phyloP scores from a whole-genome alignment of 768 basidiomycete species.

The Podaxis pistillaris region DNA sequence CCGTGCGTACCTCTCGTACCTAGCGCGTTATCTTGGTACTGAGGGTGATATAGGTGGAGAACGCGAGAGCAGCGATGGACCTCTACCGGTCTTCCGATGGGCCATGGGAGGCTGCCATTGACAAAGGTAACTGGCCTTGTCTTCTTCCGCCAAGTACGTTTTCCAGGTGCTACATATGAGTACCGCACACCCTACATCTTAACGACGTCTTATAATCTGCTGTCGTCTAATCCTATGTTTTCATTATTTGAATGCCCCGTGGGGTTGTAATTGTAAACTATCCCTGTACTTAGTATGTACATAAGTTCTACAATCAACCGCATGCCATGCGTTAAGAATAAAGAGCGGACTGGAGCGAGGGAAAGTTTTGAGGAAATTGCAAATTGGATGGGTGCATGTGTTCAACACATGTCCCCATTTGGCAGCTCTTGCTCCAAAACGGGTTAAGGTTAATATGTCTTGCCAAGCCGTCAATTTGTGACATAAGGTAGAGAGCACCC shows the following conservation, averaged over 20 bases:
- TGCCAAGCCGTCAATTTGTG: background rate
- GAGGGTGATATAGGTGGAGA: constrained; percentile 58
- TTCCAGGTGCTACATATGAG: constrained; percentile 72
- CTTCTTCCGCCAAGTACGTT: constrained; percentile 75
- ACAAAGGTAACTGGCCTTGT: constrained; percentile 69
- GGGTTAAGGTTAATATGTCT: constrained; percentile 20
- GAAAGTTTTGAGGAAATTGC: background rate
- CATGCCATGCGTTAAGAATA: background rate
- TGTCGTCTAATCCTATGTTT: constrained; percentile 8
- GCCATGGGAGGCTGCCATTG: constrained; percentile 67
- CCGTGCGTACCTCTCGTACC: constrained; percentile 47
- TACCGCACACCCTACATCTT: background rate
- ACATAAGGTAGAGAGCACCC: background rate
- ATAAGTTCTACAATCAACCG: background rate
- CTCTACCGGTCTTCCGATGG: constrained; percentile 54
- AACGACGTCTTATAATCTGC: constrained; percentile 4
- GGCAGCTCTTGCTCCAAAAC: constrained; percentile 33
- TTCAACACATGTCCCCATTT: constrained; percentile 23
- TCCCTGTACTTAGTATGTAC: background rate
- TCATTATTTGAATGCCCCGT: background rate
- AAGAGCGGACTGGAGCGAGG: background rate
- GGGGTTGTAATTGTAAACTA: constrained; percentile 2
- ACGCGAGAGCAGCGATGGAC: constrained; percentile 62
- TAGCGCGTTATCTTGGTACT: background rate
- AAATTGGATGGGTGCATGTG: background rate